Evolutionary conservation across 2,329 filamentous ascomycete genomes (phyloP), one percentile per base, ranked within the genome.

Genomic region (Aspergillus piperis): DNA sequence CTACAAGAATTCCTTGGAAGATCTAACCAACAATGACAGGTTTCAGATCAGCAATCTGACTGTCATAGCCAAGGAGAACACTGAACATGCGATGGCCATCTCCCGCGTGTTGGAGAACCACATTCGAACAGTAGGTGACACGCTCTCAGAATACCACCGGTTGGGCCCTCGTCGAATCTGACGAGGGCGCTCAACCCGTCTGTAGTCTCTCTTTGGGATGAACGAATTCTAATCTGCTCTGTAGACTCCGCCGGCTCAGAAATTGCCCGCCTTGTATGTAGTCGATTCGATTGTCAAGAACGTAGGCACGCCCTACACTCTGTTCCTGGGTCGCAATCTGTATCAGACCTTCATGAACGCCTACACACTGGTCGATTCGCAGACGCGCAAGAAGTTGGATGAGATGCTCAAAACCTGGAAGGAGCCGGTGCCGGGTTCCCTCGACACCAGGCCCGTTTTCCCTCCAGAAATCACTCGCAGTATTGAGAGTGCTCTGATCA

Each of bases 371-470:
- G 93, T 98, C 64, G 92, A 96, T 70, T 85, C 86, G 64, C 84
- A 84, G 62, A 92, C 93, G 21, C 88, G 95, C 65, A 89, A 89
- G 67, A 96, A 96, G 77, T 90, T 99, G 86, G 95, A 98, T 74
- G 93, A 96, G 77, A 94, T 99, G 89, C 83, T 99, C 68, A 92
- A 91, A 77, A 99, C 95, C 0, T 99, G 95, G 95, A 98, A 97
- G 77, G 91, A 96, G 71, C 91, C 95, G 2, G 92, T 98, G 13
- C 92, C 94, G 1, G 95, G 94, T 52, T 96, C 95, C 13, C 87
- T 96, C 73, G 94, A 96, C 70, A 89, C 89, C n/a, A 87, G 91
- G 63, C 93, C 95, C 7, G 94, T 99, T 54, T 99, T 99, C 73
- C 86, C 92, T 27, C 84, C 87, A 41, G 92, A 98, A 59, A 86